Base-by-base conservation (phyloP, 257 asterid genomes). In the Solanum phureja region DNA sequence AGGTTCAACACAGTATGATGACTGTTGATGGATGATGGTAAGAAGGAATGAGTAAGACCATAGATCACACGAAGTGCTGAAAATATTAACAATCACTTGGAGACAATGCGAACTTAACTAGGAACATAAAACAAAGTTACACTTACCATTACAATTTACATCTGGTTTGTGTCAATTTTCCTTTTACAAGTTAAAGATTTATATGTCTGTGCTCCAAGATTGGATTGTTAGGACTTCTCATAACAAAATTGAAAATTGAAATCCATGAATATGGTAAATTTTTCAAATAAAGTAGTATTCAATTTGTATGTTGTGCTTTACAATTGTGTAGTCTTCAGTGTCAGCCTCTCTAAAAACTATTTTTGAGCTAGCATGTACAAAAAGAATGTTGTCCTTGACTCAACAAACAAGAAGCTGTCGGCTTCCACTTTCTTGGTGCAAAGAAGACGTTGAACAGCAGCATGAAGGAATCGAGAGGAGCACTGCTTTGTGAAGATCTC, bases 401-500 rank as follows among this genome's bases (percentile, higher is more conserved):
- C 60, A 76, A 76, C 4, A n/a, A n/a, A n/a, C 62, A n/a, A 76
- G 60, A 38, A 12, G 11, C 6, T 40, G 60, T 1, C 29, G 60
- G 11, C 16, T 76, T 76, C 60, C 23, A 23, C 13, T n/a, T 24
- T 76, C 35, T 12, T 40, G n/a, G 60, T n/a, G 35, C 8, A 40
- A 12, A 40, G 33, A 23, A 40, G 35, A 40, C 4, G 13, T n/a
- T 24, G 84, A 37, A 37, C 58, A 37, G 4, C 83, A 76, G 14
- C 13, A 40, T 38, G 60, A 76, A 76, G 83, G 52, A 76, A 90
- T 88, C 4, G 92, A 87, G 81, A 88, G 58, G 18, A 90, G 34
- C 87, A 90, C 19, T 86, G 87, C 88, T 75, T 89, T 86, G 90
- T 86, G 86, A n/a, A 92, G 88, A 35, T 92, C 91, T 89, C 46